Percentiles rank a stretch among this genome's conserved stretches.
These are phyloP conservation scores for Hymenoscyphus fructigenus DNA, from an alignment of 2,329 filamentous ascomycete species.

Conservation along the genomic window DNA sequence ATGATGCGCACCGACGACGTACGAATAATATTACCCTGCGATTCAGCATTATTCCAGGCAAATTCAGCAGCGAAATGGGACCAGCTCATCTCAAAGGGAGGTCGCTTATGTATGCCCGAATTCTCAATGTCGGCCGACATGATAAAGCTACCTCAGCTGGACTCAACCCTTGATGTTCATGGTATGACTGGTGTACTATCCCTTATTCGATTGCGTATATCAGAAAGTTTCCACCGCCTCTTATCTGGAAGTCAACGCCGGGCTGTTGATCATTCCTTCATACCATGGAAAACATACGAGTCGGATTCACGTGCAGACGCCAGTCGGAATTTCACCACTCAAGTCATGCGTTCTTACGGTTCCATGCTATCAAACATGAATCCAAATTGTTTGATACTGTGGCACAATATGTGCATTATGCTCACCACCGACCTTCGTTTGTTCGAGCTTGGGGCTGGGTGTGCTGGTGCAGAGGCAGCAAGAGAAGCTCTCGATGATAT, in stretches of 20 bases:
- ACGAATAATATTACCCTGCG: constrained; percentile 25
- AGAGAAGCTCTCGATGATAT: constrained; percentile 51
- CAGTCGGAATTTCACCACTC: constrained; percentile 39
- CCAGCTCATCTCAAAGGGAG: constrained; percentile 22
- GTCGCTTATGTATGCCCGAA: constrained; percentile 30
- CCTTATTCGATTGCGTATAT: constrained; percentile 43
- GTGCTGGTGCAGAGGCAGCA: constrained; percentile 46
- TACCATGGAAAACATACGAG: constrained; percentile 46
- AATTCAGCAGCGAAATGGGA: constrained; percentile 24
- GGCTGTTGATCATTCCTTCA: constrained; percentile 40
- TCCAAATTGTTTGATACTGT: constrained; percentile 50
- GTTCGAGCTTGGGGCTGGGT: constrained; percentile 52
- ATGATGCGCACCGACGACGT: constrained; percentile 23
- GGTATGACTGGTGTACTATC: constrained; percentile 41
- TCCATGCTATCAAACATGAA: constrained; percentile 44
- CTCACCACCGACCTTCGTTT: constrained; percentile 51
- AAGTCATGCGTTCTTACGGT: constrained; percentile 42
- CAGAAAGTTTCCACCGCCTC: constrained; percentile 44
- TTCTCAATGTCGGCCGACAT: constrained; percentile 32
- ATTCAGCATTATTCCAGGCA: constrained; percentile 24
- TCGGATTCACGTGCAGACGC: constrained; percentile 47
- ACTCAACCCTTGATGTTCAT: constrained; percentile 32
- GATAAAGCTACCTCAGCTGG: constrained; percentile 37
- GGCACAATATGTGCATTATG: constrained; percentile 53
- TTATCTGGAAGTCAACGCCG: constrained; percentile 36